Evolutionary conservation across 306 rosid species (phyloP).

Genomic region (Medicago arabica): DNA sequence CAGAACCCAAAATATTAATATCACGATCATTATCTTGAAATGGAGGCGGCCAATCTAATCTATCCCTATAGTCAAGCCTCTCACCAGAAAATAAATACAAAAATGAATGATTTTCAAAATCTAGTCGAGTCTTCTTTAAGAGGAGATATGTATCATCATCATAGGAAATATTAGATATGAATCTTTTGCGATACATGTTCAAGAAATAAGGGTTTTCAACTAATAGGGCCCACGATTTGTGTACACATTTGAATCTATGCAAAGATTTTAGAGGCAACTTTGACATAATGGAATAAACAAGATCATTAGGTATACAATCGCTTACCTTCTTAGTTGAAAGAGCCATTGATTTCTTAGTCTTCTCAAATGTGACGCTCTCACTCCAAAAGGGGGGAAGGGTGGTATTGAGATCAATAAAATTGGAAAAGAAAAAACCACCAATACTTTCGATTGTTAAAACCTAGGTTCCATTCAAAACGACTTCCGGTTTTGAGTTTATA

Average conservation of each 20-base stretch:
- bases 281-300: neutral
- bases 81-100: slow-evolving; percentile 4
- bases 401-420: neutral
- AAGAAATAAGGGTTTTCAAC: neutral
- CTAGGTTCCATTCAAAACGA: neutral
- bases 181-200: neutral
- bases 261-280: neutral
- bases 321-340: neutral
- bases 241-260: neutral
- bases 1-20: slow-evolving; percentile 21
- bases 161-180: neutral
- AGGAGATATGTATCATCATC: neutral
- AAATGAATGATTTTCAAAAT: neutral
- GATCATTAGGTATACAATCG: neutral
- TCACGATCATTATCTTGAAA: neutral
- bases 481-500: neutral
- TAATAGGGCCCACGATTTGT: neutral
- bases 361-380: neutral
- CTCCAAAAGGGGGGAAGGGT: neutral
- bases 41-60: neutral
- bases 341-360: neutral
- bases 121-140: neutral
- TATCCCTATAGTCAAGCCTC: neutral
- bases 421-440: neutral
- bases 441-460: neutral